Conservation (phyloP, 176 grass and related monocot genomes). For the Lolium multiflorum region DNA sequence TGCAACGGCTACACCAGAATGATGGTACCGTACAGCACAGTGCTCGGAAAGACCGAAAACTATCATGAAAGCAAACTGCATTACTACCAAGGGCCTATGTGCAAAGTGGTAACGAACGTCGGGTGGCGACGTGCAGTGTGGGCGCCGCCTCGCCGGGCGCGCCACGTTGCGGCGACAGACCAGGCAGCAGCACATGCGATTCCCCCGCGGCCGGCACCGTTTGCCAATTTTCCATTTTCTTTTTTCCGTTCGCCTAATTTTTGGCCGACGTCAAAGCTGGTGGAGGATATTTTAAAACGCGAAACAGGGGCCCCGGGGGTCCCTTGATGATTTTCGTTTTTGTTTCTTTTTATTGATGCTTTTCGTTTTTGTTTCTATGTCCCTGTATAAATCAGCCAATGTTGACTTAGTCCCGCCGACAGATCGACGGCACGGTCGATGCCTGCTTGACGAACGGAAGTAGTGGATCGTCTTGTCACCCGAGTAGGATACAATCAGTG, state of each 20-base stretch:
- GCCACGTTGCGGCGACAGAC: no score
- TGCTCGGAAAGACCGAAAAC: no score
- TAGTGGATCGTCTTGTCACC: no score
- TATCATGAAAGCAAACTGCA: no score
- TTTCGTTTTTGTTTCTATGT: background rate
- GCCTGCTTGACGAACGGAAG: no score
- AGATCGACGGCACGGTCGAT: no score
- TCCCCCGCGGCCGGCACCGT: background rate
- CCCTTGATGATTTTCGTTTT: no score
- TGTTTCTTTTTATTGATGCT: background rate
- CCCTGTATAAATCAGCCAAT: background rate
- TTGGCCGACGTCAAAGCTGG: background rate
- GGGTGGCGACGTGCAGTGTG: no score
- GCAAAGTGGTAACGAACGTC: no score
- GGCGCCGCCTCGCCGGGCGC: no score
- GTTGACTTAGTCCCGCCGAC: background rate
- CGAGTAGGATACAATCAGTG: no score
- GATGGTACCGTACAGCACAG: background rate
- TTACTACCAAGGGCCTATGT: no score
- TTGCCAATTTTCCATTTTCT: background rate
- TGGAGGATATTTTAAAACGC: background rate
- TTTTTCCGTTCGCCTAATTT: background rate
- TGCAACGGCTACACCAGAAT: background rate
- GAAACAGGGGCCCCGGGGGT: background rate
- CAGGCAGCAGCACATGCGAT: background rate